phyloP scores from a whole-genome alignment of 1,284 basidiomycete species.

The Neolentinus lepideus region DNA sequence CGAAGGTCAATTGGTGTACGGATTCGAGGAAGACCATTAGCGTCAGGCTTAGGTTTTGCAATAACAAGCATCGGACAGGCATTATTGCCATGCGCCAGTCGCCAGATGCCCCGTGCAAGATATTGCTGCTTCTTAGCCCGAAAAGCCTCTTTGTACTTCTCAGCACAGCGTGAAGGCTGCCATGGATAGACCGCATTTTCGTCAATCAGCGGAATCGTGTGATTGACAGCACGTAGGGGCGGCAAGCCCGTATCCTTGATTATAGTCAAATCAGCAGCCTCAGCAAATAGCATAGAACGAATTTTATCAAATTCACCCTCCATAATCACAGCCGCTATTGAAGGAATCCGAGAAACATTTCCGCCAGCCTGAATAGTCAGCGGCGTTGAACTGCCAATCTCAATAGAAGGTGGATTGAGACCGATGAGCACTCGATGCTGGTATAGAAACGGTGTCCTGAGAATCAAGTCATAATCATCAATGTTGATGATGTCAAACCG shows the following conservation, averaged over 20 bases:
- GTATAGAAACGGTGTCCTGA: conserved; percentile 21
- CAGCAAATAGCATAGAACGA: background rate
- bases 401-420: conserved; percentile 14
- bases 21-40: background rate
- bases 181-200: background rate
- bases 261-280: background rate
- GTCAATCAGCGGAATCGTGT: background rate
- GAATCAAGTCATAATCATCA: conserved; percentile 19
- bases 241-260: background rate
- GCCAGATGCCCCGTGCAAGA: background rate
- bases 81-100: background rate
- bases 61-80: background rate
- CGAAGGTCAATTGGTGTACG: conserved; percentile 6
- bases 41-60: background rate
- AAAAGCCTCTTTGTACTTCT: background rate
- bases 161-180: background rate
- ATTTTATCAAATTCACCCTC: conserved; percentile 8
- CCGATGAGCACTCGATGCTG: conserved; percentile 17
- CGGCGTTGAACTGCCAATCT: conserved; percentile 11
- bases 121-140: background rate
- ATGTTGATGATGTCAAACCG: conserved; percentile 24
- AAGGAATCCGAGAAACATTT: background rate
- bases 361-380: background rate
- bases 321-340: background rate
- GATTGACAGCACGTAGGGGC: background rate